Base-by-base conservation (phyloP, 1,284 basidiomycete species). In the Apiotrichum brassicae region DNA sequence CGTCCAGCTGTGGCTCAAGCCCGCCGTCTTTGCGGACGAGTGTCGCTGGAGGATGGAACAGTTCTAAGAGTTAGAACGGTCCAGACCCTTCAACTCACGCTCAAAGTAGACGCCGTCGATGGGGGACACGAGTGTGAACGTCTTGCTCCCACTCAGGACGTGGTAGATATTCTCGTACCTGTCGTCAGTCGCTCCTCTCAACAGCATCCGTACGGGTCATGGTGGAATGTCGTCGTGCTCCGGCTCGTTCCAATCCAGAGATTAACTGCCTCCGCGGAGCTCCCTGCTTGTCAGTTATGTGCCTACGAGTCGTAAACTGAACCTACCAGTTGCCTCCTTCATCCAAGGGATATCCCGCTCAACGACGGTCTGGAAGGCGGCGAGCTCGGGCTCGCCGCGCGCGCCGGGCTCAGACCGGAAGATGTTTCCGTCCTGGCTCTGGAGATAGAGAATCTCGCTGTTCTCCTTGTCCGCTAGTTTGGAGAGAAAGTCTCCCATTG, bases 351-450 rank as follows among this genome's bases (percentile, higher is more conserved):
- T 74, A 50, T 87, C 81, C 23, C 74, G 69, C 2, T 83, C 82
- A 16, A 91, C 78, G 63, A 86, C 82, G 12, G 61, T 44, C 56
- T 80, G 79, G 22, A 91, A 71, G 3, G 76, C 64, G 24, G 76
- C 71, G 53, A 89, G 82, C 66, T 90, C 85, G 11, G 84, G 83
- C 4, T 66, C 59, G 36, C 53, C 56, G 18, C 37, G 32, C 19
- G 54, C 35, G 13, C 54, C 56, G 2, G 59, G 58, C n/a, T 56
- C 43, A 0, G 60, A 57, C 19, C 70, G 64, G 59, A 81, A 87
- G 26, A 94, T 61, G 67, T 94, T 94, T 11, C 90, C 90, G 67
- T 94, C 89, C 69, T 94, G 91, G 2, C 85, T 87, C 68, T 94
- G 91, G 6, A 94, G 76, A 68, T 93, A 94, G 53, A 77, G 73